A percentile compares a stretch with the other conserved stretches of the same genome.
These are phyloP conservation scores for Aspergillus pseudotamarii DNA, from an alignment of 2,329 filamentous ascomycete genomes.

Conservation along the genomic window DNA sequence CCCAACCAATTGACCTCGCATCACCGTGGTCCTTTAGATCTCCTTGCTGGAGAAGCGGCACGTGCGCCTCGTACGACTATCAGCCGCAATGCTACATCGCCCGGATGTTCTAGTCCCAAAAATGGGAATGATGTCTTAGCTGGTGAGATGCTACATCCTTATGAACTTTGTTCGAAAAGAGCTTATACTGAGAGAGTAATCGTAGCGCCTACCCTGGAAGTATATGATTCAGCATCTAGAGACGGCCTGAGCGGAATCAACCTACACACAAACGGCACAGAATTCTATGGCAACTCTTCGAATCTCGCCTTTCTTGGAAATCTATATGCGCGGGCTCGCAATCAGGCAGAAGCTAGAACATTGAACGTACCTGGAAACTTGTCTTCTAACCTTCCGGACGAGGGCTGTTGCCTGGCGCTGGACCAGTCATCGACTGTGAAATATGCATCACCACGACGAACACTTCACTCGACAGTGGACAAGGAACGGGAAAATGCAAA, in stretches of 20 bases:
- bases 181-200: not conserved
- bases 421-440: not conserved
- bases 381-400: not conserved
- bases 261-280: slow-evolving; percentile 30
- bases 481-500: not conserved
- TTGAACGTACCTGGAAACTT: slow-evolving; percentile 5
- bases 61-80: not conserved
- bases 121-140: not conserved
- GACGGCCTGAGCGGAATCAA: slow-evolving; percentile 31
- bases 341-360: slow-evolving; percentile 16
- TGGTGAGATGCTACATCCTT: slow-evolving; percentile 4
- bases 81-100: slow-evolving; percentile 5
- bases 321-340: slow-evolving; percentile 23
- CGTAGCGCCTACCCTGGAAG: slow-evolving; percentile 12
- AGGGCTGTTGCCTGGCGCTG: not conserved
- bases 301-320: slow-evolving; percentile 31
- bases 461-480: slow-evolving; percentile 1
- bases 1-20: not conserved
- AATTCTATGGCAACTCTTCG: slow-evolving; percentile 33
- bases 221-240: slow-evolving; percentile 22
- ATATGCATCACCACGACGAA: not conserved
- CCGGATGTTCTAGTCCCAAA: not conserved
- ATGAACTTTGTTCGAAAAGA: not conserved
- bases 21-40: slow-evolving; percentile 4
- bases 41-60: not conserved